Evolutionary conservation across 169 alveolate genomes (phyloP).

Genomic region (Plasmodium vivax): DNA sequence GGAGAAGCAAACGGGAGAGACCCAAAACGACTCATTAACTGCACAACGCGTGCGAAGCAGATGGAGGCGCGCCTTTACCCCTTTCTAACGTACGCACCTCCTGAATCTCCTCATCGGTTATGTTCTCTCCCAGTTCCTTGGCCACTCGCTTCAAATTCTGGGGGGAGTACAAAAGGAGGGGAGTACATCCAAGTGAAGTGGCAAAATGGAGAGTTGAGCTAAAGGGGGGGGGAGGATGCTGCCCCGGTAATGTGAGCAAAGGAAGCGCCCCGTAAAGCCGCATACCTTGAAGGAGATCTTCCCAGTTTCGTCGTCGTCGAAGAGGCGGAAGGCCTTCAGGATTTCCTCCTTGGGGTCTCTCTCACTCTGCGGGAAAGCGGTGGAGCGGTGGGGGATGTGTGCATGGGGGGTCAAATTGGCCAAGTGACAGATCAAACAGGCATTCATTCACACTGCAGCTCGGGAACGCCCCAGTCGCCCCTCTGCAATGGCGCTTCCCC

Average conservation of each 20-base stretch:
- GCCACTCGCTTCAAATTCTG: conserved; percentile 97
- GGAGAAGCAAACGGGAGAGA: too few species aligned
- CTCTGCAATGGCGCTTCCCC: not conserved
- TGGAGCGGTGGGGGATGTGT: not conserved
- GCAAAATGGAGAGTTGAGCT: not conserved
- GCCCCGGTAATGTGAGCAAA: not conserved
- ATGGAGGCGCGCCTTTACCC: not conserved
- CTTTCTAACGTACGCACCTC: conserved; percentile 78
- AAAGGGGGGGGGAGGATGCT: too few species aligned
- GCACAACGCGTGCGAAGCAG: not conserved
- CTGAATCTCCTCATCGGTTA: conserved; percentile 97
- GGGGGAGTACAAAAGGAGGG: conserved; percentile 60
- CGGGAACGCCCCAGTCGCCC: not conserved
- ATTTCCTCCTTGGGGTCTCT: conserved; percentile 98
- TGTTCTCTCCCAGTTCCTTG: conserved; percentile 97
- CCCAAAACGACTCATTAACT: not conserved
- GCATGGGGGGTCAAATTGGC: not conserved
- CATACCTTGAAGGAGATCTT: conserved; percentile 91
- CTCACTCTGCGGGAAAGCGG: conserved; percentile 79
- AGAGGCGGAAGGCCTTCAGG: conserved; percentile 94
- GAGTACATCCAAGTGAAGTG: not conserved
- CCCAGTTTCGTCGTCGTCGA: conserved; percentile 98
- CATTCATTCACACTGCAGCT: not conserved
- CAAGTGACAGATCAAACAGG: not conserved
- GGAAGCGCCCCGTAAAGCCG: not conserved